Evolutionary conservation across 306 rosid genomes (phyloP).

Genomic region (Ormosia semicastrata): DNA sequence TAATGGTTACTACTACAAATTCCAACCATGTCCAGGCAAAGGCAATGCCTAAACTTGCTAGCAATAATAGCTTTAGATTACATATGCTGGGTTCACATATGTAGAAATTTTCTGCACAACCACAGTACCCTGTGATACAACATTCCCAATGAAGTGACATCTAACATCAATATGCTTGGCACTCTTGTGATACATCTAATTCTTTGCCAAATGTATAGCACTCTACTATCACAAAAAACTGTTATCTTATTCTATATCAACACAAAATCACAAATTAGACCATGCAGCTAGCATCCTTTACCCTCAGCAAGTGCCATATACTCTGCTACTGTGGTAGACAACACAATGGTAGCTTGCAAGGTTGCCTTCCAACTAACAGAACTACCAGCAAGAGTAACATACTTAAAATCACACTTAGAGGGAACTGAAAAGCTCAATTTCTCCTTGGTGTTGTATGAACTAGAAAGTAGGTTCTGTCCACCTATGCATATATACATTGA

Average conservation of each 20-base stretch:
- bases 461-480: not conserved
- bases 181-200: not conserved
- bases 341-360: not conserved
- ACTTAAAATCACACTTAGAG: not conserved
- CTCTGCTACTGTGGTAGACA: not conserved
- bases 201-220: not conserved
- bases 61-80: not conserved
- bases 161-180: not conserved
- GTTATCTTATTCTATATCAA: not conserved
- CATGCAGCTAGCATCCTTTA: not conserved
- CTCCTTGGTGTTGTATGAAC: not conserved
- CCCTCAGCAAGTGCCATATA: not conserved
- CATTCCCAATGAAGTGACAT: not conserved
- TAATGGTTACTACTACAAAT: not conserved
- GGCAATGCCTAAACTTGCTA: not conserved
- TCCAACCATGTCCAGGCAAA: not conserved
- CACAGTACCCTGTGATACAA: not conserved
- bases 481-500: not conserved
- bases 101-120: not conserved
- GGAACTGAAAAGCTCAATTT: not conserved
- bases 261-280: not conserved
- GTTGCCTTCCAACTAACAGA: not conserved
- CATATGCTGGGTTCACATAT: not conserved
- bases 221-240: not conserved
- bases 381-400: not conserved